Percentiles rank a stretch among this genome's conserved stretches.
phyloP scores from a whole-genome alignment of 169 alveolate genomes.

The Babesia ovata region DNA sequence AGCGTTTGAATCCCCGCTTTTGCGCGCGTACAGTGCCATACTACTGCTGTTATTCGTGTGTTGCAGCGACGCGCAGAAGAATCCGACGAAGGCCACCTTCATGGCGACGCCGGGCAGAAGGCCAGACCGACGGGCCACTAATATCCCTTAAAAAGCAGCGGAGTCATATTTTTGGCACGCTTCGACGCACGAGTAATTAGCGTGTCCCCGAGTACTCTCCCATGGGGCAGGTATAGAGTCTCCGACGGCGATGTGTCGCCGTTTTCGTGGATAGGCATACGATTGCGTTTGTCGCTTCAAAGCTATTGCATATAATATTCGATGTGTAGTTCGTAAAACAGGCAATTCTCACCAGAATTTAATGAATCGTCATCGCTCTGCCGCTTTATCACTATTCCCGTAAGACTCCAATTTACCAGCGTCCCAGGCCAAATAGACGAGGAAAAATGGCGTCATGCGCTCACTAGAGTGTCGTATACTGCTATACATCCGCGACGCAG shows the following conservation, averaged over 20 bases:
- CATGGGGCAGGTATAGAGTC: conserved; percentile 33
- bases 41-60: background rate
- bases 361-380: background rate
- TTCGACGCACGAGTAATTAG: background rate
- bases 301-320: background rate
- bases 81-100: conserved; percentile 46
- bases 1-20: background rate
- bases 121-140: background rate
- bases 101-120: conserved; percentile 11
- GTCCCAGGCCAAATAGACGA: background rate
- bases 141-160: too few relatives aligned
- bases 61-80: conserved; percentile 30
- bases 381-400: background rate
- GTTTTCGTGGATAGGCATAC: background rate
- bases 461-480: background rate
- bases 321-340: background rate
- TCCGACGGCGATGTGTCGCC: conserved; percentile 3
- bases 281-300: background rate
- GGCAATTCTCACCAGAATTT: background rate
- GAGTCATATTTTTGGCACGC: too few relatives aligned
- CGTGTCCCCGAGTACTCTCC: background rate
- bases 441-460: background rate
- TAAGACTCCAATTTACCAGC: background rate
- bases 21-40: conserved; percentile 11
- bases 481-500: background rate